Evolutionary conservation across 2,329 filamentous ascomycete genomes (phyloP).

Genomic region (Aspergillus sp.): DNA sequence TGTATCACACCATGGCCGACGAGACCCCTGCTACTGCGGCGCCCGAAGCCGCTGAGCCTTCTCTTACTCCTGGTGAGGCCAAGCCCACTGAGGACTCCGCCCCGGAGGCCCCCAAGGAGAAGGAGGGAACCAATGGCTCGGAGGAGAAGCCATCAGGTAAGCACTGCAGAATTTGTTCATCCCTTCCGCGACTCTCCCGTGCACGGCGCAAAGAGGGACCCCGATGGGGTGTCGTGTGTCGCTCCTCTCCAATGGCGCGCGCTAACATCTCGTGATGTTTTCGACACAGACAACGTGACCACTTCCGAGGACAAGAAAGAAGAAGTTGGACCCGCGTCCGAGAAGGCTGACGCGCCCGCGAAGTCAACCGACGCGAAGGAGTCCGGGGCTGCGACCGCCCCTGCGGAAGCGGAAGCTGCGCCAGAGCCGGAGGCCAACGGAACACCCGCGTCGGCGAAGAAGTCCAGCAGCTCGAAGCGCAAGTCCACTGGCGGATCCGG

Average conservation of each 20-base stretch:
- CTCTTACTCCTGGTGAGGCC: conserved; percentile 24
- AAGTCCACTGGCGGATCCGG: conserved; percentile 72
- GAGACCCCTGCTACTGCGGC: conserved; percentile 32
- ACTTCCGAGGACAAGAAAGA: conserved; percentile 28
- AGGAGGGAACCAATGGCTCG: conserved; percentile 22
- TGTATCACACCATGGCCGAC: conserved; percentile 41
- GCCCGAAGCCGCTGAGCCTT: conserved; percentile 28
- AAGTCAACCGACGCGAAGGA: conserved; percentile 25
- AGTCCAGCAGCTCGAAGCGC: conserved; percentile 54
- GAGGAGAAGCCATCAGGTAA: conserved; percentile 31
- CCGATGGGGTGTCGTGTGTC: conserved; percentile 4
- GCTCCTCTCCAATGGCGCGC: conserved; percentile 3
- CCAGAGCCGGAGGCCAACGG: conserved; percentile 43
- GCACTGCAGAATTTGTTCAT: conserved; percentile 6
- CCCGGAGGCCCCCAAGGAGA: conserved; percentile 20
- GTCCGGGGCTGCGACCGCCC: conserved; percentile 17
- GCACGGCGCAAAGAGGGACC: background rate
- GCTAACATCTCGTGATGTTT: conserved; percentile 9
- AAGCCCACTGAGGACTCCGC: conserved; percentile 20
- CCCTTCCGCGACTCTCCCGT: background rate
- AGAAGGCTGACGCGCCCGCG: conserved; percentile 24
- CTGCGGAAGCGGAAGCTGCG: conserved; percentile 25
- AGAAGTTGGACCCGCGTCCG: conserved; percentile 23
- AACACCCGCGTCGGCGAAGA: conserved; percentile 48
- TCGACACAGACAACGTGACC: conserved; percentile 17